Evolutionary conservation across 768 basidiomycete species (phyloP), one percentile per base, ranked within the genome.

Genomic region (Lactarius sanguifluus): DNA sequence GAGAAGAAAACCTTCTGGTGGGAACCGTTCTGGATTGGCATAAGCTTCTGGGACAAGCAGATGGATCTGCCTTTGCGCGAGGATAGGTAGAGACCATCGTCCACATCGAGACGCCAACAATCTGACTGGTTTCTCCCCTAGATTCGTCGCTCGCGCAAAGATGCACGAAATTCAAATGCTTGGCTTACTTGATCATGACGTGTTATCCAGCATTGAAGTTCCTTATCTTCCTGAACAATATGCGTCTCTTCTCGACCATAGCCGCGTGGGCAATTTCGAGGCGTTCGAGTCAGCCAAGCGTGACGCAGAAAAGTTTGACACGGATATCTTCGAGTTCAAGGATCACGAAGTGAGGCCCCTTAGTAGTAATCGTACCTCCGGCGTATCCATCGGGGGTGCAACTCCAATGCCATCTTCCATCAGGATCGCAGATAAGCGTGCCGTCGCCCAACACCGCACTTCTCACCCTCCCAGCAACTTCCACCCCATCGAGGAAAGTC

Each of bases 121-220:
- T 18, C 38, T 28, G 25, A 66, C 52, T 2, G 34, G 34, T 9
- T 34, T 34, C 34, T 34, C 34, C 34, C 20, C 71, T 70, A 95
- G 96, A 67, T 98, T 98, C 74, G 81, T 98, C 30, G 90, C 94
- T 6, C 86, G 96, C 36, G 94, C 92, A n/a, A 92, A 93, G 78
- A 96, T 97, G 94, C 92, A 94, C 72, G 92, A 96, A 73, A 94
- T 97, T 45, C 91, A 97, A 73, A 96, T 93, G 91, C 83, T 97
- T 1, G 96, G 96, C 7, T 79, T 96, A 10, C 80, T 96, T 54
- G 94, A 94, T 70, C 92, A 96, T 71, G 94, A 96, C 71, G 89
- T 97, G 36, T 86, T 94, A 25, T 89, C 92, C 5, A 89, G 88
- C 69, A 95, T 97, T 66, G 90, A 92, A 68, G 86, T 97, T 15